Evolutionary conservation across 108 stramenopile species (phyloP).

Genomic region (Schizochytrium sp.): DNA sequence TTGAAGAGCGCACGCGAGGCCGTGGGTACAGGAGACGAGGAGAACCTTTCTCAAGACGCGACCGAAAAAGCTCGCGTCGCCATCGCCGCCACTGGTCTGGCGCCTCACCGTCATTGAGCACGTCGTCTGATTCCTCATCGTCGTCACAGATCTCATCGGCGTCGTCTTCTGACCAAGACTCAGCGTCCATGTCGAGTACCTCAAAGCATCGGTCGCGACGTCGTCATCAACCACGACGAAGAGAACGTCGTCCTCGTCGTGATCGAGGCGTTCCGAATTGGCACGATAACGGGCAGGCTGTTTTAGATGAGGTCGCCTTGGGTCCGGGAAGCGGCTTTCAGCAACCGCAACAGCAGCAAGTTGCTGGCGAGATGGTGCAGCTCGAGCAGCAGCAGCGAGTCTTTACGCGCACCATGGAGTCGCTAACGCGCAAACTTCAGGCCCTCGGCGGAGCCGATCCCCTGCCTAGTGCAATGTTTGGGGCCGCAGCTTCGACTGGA

Average conservation of each 20-base stretch:
- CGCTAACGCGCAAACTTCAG: neutral
- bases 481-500: neutral
- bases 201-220: neutral
- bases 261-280: neutral
- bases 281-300: too few species aligned
- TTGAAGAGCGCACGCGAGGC: neutral
- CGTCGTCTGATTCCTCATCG: neutral
- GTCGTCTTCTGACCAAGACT: too few species aligned
- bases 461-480: neutral
- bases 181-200: neutral
- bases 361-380: neutral
- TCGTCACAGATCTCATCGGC: neutral
- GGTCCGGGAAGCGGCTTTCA: too few species aligned
- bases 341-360: too few species aligned
- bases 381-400: neutral
- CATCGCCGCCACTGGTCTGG: neutral
- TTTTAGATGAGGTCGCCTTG: too few species aligned
- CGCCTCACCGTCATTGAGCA: neutral
- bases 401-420: neutral
- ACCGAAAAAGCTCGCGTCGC: neutral
- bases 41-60: neutral
- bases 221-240: neutral
- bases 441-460: neutral
- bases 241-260: neutral
- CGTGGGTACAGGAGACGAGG: neutral